Base-by-base conservation (phyloP, 2,329 filamentous ascomycete species). In the Helicocarpus griseus region DNA sequence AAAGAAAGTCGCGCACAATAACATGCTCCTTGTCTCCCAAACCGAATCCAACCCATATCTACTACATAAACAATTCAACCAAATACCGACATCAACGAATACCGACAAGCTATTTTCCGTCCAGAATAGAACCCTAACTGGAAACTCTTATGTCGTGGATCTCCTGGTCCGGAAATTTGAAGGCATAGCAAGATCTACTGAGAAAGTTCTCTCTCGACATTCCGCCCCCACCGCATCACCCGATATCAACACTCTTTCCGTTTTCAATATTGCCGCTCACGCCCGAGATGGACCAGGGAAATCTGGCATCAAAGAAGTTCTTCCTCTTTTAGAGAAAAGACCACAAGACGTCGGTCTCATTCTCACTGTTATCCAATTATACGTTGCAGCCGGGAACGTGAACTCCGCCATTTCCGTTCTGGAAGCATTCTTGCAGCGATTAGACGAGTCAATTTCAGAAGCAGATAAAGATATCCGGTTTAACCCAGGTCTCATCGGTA, bases 401-500 rank as follows among this genome's bases (percentile, higher is more conserved):
- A 83, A 79, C 28, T 82, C 85, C 3, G 91, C 91, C 4, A 79
- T 89, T 33, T 74, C 77, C n/a, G 74, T 88, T 5, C 74, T 96
- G 2, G 86, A 95, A 63, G 73, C 78, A 1, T 90, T 93, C 63
- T 78, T 95, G 51, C 78, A 78, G 55, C 79, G 79, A 8, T 76
- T 95, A 1, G 87, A 91, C 60, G 69, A 80, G 45, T 81, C 80
- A 2, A 75, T 67, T 13, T 65, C 63, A n/a, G 67, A 72, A 45
- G 74, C 78, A 14, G 76, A 84, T 53, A 75, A 81, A 52, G 82
- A 89, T 59, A 80, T 86, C 24, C 84, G 90, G 9, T 93, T 85
- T 66, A 84, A 88, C 24, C 91, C 93, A 0, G 91, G 91, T 2
- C 75, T 98, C 1, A 79, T 97, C 26, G 89, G 87, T 0, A 75